Evolutionary conservation across 352 stramenopile genomes (phyloP).

Genomic region (Globisporangium splendens): DNA sequence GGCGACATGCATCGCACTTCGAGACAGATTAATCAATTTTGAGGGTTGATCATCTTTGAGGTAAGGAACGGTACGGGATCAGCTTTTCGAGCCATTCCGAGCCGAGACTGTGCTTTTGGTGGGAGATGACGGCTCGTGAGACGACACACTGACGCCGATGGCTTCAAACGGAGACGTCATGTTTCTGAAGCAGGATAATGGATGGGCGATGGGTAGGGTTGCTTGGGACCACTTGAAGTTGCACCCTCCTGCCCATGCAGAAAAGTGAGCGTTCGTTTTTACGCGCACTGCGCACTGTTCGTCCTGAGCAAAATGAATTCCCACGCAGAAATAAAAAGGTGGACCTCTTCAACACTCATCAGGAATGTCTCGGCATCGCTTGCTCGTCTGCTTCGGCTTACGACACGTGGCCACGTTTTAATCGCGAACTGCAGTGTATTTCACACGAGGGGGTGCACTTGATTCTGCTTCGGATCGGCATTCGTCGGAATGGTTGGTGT

Average conservation of each 20-base stretch:
- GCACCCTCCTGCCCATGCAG: background rate
- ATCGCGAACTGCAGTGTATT: background rate
- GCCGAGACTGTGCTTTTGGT: background rate
- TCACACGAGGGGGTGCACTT: background rate
- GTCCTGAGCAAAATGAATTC: background rate
- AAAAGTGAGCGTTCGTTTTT: too few species aligned
- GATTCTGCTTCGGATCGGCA: slow-evolving; percentile 1
- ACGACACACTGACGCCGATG: background rate
- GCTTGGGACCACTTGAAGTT: background rate
- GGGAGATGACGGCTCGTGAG: background rate
- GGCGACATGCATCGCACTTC: background rate
- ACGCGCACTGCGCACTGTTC: too few species aligned
- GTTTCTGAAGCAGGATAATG: background rate
- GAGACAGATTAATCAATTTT: slow-evolving; percentile 1
- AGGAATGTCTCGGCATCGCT: background rate
- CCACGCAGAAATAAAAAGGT: background rate
- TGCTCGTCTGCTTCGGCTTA: background rate
- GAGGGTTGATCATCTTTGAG: background rate
- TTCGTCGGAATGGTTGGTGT: background rate
- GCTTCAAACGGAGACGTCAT: slow-evolving; percentile 1
- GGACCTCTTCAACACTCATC: slow-evolving; percentile 8
- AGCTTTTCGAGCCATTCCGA: background rate
- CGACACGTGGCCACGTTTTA: background rate
- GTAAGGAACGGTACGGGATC: background rate
- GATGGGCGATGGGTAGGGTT: background rate